Base-by-base conservation (phyloP, 2,329 filamentous ascomycete genomes). In the Penicillium sclerotigenum region DNA sequence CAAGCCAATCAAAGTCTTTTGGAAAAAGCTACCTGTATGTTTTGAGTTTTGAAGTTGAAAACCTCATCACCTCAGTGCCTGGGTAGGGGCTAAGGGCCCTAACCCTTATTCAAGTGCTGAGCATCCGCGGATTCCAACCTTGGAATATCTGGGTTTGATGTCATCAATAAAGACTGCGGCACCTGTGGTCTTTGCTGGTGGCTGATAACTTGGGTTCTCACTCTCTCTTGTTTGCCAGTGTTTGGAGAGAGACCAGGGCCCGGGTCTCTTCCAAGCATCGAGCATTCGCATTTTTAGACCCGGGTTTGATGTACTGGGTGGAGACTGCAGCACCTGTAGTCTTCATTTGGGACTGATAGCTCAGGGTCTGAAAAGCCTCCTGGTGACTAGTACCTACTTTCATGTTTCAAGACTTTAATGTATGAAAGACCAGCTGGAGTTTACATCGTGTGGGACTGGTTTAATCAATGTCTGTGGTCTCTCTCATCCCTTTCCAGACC, bases 71-170 rank as follows among this genome's bases (percentile, higher is more conserved):
- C 42, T 48, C n/a, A 18, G 28, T 41, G 24, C 36, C 48, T 48
- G 28, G 42, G 51, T 53, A 48, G 16, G 24, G 34, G 24, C n/a
- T 5, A 47, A 16, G 51, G 42, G 51, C 51, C 51, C 51, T 26
- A 33, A 28, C 29, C 43, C 48, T 14, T 48, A 53, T 34, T 26
- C 20, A 22, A 48, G 43, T 33, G 5, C 34, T 26, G 36, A 41
- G 42, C 20, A 53, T 24, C 34, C 28, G 16, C 16, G 1, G 5
- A 9, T 40, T 31, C n/a, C 14, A 14, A n/a, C n/a, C n/a, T n/a
- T n/a, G n/a, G n/a, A n/a, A 37, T 14, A 18, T 53, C 43, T 33
- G n/a, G 6, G 26, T 20, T 37, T 29, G 24, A 38, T 7, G 13
- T 40, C 13, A 7, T 33, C 24, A 24, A 14, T 33, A 10, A 22